These are phyloP conservation scores for Vitis amurensis DNA, from an alignment of 164 flowering plant species.

Conservation along the genomic window DNA sequence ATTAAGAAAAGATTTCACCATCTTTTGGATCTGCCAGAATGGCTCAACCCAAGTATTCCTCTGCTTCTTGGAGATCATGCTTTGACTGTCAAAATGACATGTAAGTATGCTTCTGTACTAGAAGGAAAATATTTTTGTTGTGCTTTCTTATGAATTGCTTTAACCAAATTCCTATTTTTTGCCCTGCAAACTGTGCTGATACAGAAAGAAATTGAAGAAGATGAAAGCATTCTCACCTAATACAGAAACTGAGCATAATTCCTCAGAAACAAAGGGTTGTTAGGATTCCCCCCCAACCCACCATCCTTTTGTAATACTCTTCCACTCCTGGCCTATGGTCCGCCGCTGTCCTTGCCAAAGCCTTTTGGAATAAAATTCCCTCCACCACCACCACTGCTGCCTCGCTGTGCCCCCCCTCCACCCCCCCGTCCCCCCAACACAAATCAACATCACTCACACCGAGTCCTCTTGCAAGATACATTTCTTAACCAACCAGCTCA, in stretches of 20 bases:
- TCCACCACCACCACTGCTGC: constrained; percentile 29
- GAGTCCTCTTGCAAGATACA: constrained; percentile 50
- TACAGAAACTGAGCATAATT: constrained; percentile 71
- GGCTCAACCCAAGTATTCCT: constrained; percentile 64
- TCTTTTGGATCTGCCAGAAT: constrained; percentile 69
- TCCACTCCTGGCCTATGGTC: constrained; percentile 24
- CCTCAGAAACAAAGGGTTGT: constrained; percentile 53
- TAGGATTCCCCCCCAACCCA: constrained; percentile 48
- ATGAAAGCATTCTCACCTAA: constrained; percentile 31
- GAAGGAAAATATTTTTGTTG: no score
- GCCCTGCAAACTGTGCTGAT: neutral
- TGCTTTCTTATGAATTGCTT: no score
- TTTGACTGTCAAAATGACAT: constrained; percentile 30
- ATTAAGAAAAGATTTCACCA: constrained; percentile 62
- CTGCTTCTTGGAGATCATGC: constrained; percentile 50
- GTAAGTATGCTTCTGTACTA: no score
- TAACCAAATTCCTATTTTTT: no score
- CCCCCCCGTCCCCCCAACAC: no score
- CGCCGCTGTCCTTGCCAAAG: constrained; percentile 21
- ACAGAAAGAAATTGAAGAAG: neutral
- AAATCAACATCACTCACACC: constrained; percentile 31
- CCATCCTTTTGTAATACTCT: constrained; percentile 48
- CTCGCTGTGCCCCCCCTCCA: constrained; percentile 9
- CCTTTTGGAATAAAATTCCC: constrained; percentile 11
- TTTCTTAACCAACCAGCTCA: constrained; percentile 12